Percentiles rank a stretch among this genome's conserved stretches.
Evolutionary conservation across 257 asterid species (phyloP).

Genomic region (Linaria vulgaris): DNA sequence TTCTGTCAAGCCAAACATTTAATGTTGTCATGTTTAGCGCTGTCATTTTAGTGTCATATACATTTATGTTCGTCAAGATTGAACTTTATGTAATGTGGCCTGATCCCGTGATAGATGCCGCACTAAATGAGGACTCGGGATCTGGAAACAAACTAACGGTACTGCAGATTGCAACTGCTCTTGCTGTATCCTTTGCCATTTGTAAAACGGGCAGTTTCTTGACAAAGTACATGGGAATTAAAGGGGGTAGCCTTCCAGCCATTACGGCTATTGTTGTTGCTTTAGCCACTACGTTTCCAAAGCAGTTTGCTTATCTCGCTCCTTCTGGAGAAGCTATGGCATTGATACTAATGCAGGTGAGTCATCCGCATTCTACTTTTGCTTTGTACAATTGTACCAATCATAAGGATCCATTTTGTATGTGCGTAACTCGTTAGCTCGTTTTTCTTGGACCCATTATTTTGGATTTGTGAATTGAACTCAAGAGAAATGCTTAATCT

Average conservation of each 20-base stretch:
- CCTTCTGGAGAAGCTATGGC: constrained; percentile 98
- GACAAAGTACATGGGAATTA: constrained; percentile 62
- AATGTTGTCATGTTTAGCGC: not conserved
- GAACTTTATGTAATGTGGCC: not conserved
- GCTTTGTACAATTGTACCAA: no score
- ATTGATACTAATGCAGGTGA: constrained; percentile 83
- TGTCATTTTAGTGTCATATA: not conserved
- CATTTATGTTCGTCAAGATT: not conserved
- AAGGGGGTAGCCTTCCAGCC: constrained; percentile 86
- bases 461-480: no score
- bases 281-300: constrained; percentile 74
- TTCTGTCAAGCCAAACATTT: no score
- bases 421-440: no score
- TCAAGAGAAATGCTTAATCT: not conserved
- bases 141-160: constrained; percentile 65
- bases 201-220: constrained; percentile 57
- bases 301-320: constrained; percentile 72
- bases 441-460: no score
- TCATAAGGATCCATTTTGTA: no score
- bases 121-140: constrained; percentile 33
- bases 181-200: constrained; percentile 72
- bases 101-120: constrained; percentile 37
- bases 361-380: no score
- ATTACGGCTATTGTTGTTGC: constrained; percentile 74
- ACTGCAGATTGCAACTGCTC: constrained; percentile 67